phyloP scores from a whole-genome alignment of 176 grass and related monocot species.

The Raddia guianensis region DNA sequence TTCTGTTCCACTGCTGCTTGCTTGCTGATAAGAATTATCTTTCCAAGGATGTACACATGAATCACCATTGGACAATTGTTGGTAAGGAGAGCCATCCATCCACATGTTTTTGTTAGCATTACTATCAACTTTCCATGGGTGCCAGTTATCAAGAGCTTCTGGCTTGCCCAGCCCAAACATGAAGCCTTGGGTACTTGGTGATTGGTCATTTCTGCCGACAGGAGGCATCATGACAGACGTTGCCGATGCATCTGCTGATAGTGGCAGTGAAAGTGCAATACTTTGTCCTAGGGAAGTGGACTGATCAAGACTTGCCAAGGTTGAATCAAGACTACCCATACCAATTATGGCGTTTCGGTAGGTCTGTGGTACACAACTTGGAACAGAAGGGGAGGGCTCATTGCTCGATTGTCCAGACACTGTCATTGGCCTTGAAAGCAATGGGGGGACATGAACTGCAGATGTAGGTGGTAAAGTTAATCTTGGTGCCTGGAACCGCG shows the following conservation, averaged over 20 bases:
- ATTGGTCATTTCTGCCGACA: slow-evolving; percentile 42
- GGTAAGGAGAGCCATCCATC: slow-evolving; percentile 43
- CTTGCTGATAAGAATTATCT: slow-evolving; percentile 43
- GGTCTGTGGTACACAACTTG: slow-evolving; percentile 58
- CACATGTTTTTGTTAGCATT: slow-evolving; percentile 52
- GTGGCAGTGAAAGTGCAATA: slow-evolving; percentile 31
- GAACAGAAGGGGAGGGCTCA: slow-evolving; percentile 50
- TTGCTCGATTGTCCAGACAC: slow-evolving; percentile 47
- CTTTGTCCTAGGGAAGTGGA: slow-evolving; percentile 46
- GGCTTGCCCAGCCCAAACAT: slow-evolving; percentile 56
- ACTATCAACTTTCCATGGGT: slow-evolving; percentile 51
- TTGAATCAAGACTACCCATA: slow-evolving; percentile 39
- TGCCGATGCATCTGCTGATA: slow-evolving; percentile 38
- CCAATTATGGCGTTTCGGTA: slow-evolving; percentile 78
- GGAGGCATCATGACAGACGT: slow-evolving; percentile 47
- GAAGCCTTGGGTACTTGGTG: slow-evolving; percentile 45
- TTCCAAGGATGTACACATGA: not conserved
- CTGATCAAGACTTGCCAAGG: slow-evolving; percentile 46
- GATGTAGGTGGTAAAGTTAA: slow-evolving; percentile 44
- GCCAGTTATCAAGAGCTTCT: slow-evolving; percentile 52
- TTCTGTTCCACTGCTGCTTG: slow-evolving; percentile 39
- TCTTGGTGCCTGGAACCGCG: slow-evolving; percentile 62
- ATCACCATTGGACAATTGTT: slow-evolving; percentile 46
- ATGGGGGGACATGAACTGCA: slow-evolving; percentile 46
- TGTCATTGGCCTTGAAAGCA: slow-evolving; percentile 56